phyloP scores from a whole-genome alignment of 2,329 filamentous ascomycete species.

The Curvularia eragrostidis region DNA sequence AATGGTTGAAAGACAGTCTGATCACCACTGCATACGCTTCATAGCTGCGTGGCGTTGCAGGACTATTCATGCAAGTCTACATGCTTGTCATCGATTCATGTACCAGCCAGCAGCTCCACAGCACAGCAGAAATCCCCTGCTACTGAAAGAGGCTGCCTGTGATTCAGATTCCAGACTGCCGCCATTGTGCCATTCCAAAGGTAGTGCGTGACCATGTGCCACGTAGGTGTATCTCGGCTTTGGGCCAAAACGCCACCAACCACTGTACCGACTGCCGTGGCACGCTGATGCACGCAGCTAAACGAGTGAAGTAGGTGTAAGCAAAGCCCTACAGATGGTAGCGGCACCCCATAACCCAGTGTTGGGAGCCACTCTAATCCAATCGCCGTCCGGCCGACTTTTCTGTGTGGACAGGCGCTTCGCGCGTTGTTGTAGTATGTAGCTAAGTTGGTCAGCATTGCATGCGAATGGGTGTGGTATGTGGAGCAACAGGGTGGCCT shows the following conservation, averaged over 20 bases:
- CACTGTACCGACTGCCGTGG: slow-evolving; percentile 3
- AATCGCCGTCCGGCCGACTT: background rate
- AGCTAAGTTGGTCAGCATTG: background rate
- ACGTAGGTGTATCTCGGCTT: slow-evolving; percentile 1
- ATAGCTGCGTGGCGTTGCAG: slow-evolving; percentile 2
- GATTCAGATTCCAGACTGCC: background rate
- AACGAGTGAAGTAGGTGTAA: slow-evolving; percentile 1
- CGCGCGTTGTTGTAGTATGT: background rate
- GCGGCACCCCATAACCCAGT: background rate
- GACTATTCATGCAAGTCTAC: slow-evolving; percentile 7
- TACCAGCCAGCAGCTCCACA: slow-evolving; percentile 7
- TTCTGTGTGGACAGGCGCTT: background rate
- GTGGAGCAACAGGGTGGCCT: background rate
- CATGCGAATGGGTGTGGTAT: background rate
- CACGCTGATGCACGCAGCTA: background rate
- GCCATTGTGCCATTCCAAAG: slow-evolving; percentile 1
- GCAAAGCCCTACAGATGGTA: background rate
- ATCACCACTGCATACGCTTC: background rate
- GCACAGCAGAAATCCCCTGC: slow-evolving; percentile 10
- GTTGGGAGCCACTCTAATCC: background rate
- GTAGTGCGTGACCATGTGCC: background rate
- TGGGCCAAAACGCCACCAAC: slow-evolving; percentile 17
- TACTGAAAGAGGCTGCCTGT: slow-evolving; percentile 8
- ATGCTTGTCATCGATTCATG: slow-evolving; percentile 10
- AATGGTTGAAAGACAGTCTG: background rate